Conservation (phyloP, 139 green algal genomes). For the Tetradesmus lagerheimii region DNA sequence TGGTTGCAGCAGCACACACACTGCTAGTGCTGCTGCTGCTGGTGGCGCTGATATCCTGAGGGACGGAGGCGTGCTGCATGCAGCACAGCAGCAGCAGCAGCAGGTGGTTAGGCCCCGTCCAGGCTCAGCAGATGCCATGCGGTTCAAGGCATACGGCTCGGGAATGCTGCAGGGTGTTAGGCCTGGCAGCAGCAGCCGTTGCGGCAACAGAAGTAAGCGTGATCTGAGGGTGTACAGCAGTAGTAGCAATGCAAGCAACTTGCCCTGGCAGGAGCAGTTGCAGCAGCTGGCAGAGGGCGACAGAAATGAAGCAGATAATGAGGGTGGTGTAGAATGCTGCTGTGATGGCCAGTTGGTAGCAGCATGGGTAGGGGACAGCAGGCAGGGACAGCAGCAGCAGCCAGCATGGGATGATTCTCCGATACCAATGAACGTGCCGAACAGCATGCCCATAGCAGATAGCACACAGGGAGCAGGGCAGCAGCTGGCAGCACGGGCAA, state of each 20-base stretch:
- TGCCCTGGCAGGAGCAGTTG: background rate
- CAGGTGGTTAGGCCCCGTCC: background rate
- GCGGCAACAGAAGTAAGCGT: background rate
- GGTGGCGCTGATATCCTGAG: background rate
- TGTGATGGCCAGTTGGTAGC: background rate
- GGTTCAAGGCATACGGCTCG: background rate
- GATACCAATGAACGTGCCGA: conserved; percentile 12
- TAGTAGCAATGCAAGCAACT: background rate
- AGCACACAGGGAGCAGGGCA: background rate
- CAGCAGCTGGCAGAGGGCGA: background rate
- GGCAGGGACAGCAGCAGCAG: background rate
- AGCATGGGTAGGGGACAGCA: background rate
- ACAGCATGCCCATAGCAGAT: conserved; percentile 1
- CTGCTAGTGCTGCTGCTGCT: background rate
- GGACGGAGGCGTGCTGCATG: background rate
- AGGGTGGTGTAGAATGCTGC: background rate
- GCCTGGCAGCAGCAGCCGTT: conserved; percentile 20
- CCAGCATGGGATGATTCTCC: conserved; percentile 24
- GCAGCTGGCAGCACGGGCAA: background rate
- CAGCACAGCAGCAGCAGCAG: background rate
- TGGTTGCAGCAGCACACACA: background rate
- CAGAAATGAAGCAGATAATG: background rate
- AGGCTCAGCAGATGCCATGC: background rate
- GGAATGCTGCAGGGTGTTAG: background rate
- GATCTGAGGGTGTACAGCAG: background rate